Conservation (phyloP, 116 monocot species). For the Phalaenopsis hybrid region DNA sequence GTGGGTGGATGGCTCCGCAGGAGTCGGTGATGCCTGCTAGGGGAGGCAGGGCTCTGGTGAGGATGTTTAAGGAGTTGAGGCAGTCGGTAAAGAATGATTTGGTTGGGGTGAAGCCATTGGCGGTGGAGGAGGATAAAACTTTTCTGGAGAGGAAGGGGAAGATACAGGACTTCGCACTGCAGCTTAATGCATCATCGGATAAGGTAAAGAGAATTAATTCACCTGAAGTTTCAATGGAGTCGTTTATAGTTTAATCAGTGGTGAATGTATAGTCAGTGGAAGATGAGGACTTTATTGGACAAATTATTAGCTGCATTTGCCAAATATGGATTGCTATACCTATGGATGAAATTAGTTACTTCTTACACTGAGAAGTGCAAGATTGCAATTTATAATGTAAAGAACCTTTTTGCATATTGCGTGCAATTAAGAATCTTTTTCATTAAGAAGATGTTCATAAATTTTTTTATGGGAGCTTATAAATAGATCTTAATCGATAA, state of each 20-base stretch:
- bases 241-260: not conserved
- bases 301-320: not conserved
- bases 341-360: too few species aligned
- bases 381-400: too few species aligned
- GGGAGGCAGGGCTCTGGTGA: constrained; percentile 67
- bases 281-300: not conserved
- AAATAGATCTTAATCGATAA: too few species aligned
- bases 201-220: constrained; percentile 30
- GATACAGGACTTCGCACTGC: constrained; percentile 67
- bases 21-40: constrained; percentile 73
- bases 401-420: too few species aligned
- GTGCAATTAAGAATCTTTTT: too few species aligned
- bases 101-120: constrained; percentile 47
- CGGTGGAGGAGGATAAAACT: constrained; percentile 54
- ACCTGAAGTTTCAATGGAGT: not conserved
- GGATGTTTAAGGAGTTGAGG: constrained; percentile 85
- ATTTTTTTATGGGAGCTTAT: too few species aligned
- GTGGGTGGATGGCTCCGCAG: constrained; percentile 39
- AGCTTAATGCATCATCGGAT: constrained; percentile 56
- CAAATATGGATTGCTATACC: not conserved
- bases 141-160: constrained; percentile 68
- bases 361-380: too few species aligned
- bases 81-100: constrained; percentile 71
- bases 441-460: too few species aligned
- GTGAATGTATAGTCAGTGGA: not conserved